These are phyloP conservation scores for Fusarium tjaetaba DNA, from an alignment of 2,329 filamentous ascomycete genomes.

Conservation along the genomic window DNA sequence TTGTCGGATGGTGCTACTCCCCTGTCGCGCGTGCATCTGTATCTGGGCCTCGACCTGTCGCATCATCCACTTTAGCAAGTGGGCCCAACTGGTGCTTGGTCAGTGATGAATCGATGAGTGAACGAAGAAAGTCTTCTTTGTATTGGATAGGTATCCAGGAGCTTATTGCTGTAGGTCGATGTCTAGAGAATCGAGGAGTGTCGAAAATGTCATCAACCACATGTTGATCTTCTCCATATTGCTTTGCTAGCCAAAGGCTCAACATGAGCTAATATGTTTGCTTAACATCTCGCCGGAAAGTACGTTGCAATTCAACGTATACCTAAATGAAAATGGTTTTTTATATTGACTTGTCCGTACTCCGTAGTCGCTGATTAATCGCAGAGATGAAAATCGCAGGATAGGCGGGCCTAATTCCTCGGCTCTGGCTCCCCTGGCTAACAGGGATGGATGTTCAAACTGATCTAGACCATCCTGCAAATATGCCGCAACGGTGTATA, in stretches of 20 bases:
- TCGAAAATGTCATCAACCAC: not conserved
- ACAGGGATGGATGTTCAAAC: constrained; percentile 34
- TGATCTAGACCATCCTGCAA: constrained; percentile 38
- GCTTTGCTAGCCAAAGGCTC: not conserved
- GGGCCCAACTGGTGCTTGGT: constrained; percentile 20
- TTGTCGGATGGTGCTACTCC: constrained; percentile 37
- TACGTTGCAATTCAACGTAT: not conserved
- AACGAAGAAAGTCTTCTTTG: constrained; percentile 15
- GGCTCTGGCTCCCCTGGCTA: constrained; percentile 35
- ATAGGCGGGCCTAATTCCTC: constrained; percentile 43
- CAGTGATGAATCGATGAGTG: constrained; percentile 17
- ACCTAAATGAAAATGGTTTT: not conserved
- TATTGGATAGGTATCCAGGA: not conserved
- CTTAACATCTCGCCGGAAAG: not conserved
- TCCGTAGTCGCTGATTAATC: constrained; percentile 7
- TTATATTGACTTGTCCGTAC: not conserved
- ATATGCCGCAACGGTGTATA: constrained; percentile 39
- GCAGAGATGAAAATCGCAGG: constrained; percentile 29
- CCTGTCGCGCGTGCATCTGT: constrained; percentile 36
- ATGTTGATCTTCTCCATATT: not conserved
- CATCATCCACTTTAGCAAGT: constrained; percentile 40
- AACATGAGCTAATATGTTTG: not conserved
- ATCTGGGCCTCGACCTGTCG: constrained; percentile 42
- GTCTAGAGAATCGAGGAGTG: not conserved
- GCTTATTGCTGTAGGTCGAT: not conserved